Percentiles rank a stretch among this genome's conserved stretches.
Conservation (phyloP, 2,329 filamentous ascomycete genomes). For the Rutstroemia sp. region DNA sequence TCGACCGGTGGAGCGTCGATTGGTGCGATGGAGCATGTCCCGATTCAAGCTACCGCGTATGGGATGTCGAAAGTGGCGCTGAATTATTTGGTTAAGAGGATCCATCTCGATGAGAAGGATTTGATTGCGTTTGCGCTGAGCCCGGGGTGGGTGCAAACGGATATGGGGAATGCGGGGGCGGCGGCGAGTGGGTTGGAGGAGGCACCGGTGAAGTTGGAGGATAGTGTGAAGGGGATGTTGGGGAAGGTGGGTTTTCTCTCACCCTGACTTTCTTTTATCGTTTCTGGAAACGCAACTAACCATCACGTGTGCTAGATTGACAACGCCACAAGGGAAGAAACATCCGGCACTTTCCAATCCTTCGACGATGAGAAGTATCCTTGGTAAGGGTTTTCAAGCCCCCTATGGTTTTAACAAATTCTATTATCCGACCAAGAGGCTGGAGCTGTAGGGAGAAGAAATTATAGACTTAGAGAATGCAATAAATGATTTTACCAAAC, state of each 20-base stretch:
- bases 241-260: slow-evolving; percentile 7
- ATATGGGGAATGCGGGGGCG: slow-evolving; percentile 19
- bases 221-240: slow-evolving; percentile 15
- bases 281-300: too few relatives aligned
- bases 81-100: slow-evolving; percentile 28
- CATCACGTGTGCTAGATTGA: too few relatives aligned
- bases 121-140: slow-evolving; percentile 28
- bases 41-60: slow-evolving; percentile 29
- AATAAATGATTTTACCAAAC: too few relatives aligned
- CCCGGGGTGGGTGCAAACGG: slow-evolving; percentile 30
- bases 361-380: too few relatives aligned
- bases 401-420: too few relatives aligned
- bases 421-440: too few relatives aligned
- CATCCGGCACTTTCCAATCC: too few relatives aligned
- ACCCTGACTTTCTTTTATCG: too few relatives aligned
- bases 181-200: slow-evolving; percentile 10
- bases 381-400: too few relatives aligned
- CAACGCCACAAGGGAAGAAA: too few relatives aligned
- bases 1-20: slow-evolving; percentile 22
- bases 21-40: slow-evolving; percentile 7
- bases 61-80: slow-evolving; percentile 33
- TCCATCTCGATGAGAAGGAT: slow-evolving; percentile 30
- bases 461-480: too few relatives aligned
- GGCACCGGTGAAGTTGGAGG: slow-evolving; percentile 17
- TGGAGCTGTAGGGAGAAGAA: too few relatives aligned